phyloP scores from a whole-genome alignment of 805 yeast genomes.

The Pichia occidentalis region DNA sequence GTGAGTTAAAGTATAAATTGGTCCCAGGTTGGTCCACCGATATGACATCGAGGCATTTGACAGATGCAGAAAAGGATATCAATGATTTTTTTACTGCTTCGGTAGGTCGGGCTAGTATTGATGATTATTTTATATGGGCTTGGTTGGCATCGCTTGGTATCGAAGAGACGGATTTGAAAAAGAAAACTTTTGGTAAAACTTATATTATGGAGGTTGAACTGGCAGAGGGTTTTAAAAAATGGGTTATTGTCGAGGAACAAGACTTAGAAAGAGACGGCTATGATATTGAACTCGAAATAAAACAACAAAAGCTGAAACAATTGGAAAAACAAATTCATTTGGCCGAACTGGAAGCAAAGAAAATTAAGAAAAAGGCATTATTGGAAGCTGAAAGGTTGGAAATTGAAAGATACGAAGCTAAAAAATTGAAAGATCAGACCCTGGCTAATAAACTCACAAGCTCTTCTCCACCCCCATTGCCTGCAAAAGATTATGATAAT shows the following conservation, averaged over 20 bases:
- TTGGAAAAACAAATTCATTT: constrained; percentile 24
- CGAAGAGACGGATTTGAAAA: constrained; percentile 61
- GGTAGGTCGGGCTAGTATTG: constrained; percentile 63
- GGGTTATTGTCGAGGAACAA: constrained; percentile 71
- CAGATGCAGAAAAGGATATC: constrained; percentile 17
- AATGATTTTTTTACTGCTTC: constrained; percentile 35
- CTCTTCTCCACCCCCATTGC: constrained; percentile 17
- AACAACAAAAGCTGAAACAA: constrained; percentile 28
- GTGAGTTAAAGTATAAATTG: constrained; percentile 22
- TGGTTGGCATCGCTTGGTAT: constrained; percentile 75
- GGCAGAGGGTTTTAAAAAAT: constrained; percentile 66
- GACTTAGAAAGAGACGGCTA: constrained; percentile 36
- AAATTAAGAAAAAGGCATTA: constrained; percentile 12
- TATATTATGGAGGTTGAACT: constrained; percentile 76
- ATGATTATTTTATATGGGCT: constrained; percentile 87
- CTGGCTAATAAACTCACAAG: neutral
- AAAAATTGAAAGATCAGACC: constrained; percentile 1
- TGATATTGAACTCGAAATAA: constrained; percentile 31
- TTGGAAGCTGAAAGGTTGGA: constrained; percentile 4
- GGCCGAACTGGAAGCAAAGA: constrained; percentile 26
- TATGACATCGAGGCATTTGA: constrained; percentile 18
- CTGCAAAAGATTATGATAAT: constrained; percentile 14
- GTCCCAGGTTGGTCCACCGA: constrained; percentile 32
- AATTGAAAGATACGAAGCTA: constrained; percentile 2
- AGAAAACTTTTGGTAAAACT: constrained; percentile 72